Evolutionary conservation across 192 early-diverging fungal species (phyloP).

Genomic region (Backusella sp.): DNA sequence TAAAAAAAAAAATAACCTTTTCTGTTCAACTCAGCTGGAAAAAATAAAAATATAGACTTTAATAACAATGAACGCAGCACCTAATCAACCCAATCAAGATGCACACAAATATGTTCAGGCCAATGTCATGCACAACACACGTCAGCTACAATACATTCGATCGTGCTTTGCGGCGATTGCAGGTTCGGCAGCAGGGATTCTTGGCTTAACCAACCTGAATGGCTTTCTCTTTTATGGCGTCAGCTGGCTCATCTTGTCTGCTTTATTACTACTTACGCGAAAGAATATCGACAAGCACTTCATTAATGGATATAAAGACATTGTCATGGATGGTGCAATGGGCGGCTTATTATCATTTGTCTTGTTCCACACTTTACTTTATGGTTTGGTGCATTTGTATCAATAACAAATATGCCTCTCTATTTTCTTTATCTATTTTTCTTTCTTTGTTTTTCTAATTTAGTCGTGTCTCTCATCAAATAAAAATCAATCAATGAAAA

Average conservation of each 20-base stretch:
- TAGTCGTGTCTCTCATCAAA: no score
- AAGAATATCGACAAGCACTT: slow-evolving; percentile 45
- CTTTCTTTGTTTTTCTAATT: background rate
- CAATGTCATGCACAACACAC: slow-evolving; percentile 58
- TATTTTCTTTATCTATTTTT: background rate
- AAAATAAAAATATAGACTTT: background rate
- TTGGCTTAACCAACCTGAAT: slow-evolving; percentile 78
- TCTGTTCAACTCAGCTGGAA: background rate
- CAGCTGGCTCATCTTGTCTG: slow-evolving; percentile 63
- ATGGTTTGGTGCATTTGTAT: slow-evolving; percentile 78
- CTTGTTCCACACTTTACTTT: slow-evolving; percentile 77
- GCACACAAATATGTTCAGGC: slow-evolving; percentile 44
- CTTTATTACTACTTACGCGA: slow-evolving; percentile 44
- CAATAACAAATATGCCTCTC: slow-evolving; percentile 43
- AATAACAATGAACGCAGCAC: background rate
- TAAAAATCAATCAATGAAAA: background rate
- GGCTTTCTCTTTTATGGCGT: slow-evolving; percentile 85
- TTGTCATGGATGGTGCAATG: slow-evolving; percentile 59
- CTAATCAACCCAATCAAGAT: slow-evolving; percentile 28
- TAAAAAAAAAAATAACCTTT: background rate
- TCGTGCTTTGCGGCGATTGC: slow-evolving; percentile 69
- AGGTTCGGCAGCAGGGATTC: slow-evolving; percentile 85
- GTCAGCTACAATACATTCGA: slow-evolving; percentile 63
- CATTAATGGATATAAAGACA: slow-evolving; percentile 40
- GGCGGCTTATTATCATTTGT: slow-evolving; percentile 64